A percentile compares a stretch with the other conserved stretches of the same genome.
These are phyloP conservation scores for Populus alba DNA, from an alignment of 345 rosid genomes.

Conservation along the genomic window DNA sequence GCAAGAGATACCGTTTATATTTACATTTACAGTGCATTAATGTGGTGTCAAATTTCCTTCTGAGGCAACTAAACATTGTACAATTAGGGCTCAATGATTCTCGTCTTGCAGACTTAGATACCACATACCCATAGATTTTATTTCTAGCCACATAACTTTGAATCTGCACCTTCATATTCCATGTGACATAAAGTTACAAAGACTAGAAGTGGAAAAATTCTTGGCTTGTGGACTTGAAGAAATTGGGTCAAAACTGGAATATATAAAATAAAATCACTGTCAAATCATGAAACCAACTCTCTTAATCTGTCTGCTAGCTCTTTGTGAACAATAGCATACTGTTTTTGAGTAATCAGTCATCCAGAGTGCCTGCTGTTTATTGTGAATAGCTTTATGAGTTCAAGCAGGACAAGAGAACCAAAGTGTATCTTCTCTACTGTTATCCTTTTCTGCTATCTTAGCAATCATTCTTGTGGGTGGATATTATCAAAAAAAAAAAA, in stretches of 20 bases:
- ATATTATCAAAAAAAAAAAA: neutral
- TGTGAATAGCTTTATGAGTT: neutral
- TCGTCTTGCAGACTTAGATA: too few relatives aligned
- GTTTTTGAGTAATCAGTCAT: neutral
- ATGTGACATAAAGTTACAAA: neutral
- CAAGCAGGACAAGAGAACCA: neutral
- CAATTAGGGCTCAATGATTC: too few relatives aligned
- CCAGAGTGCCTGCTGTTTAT: neutral
- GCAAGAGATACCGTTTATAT: neutral
- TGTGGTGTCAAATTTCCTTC: slow-evolving; percentile 2
- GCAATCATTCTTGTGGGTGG: slow-evolving; percentile 3
- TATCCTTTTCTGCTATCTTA: neutral
- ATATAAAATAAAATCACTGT: neutral
- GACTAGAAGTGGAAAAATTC: neutral
- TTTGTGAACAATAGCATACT: neutral
- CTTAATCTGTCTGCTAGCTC: too few relatives aligned
- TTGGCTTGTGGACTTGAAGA: neutral
- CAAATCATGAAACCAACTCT: neutral
- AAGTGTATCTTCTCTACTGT: neutral
- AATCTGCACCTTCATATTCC: neutral
- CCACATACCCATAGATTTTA: neutral
- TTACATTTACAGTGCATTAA: slow-evolving; percentile 1
- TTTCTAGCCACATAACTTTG: neutral
- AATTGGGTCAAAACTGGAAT: neutral
- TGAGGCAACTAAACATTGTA: neutral